phyloP scores from a whole-genome alignment of 2,329 filamentous ascomycete genomes.

The Xylaria sp. region DNA sequence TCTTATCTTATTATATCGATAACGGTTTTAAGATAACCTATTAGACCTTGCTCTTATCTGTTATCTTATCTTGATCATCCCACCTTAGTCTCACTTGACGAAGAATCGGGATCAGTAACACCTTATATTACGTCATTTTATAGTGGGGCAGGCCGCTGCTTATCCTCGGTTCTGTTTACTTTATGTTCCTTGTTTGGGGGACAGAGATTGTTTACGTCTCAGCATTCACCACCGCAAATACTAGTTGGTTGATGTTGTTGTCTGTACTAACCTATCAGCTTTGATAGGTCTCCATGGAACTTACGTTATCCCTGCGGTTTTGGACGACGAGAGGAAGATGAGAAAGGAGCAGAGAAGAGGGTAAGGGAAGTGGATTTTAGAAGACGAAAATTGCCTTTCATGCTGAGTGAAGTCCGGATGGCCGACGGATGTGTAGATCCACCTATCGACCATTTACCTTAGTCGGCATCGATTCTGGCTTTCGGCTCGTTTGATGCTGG shows the following conservation, averaged over 20 bases:
- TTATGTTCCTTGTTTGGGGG: not conserved
- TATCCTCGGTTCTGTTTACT: not conserved
- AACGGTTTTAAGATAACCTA: not conserved
- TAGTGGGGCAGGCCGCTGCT: not conserved
- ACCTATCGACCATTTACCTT: no score
- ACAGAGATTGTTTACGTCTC: not conserved
- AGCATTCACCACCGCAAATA: not conserved
- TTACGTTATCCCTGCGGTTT: not conserved
- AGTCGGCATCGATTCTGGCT: no score
- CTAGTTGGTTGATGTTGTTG: not conserved
- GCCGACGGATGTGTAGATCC: no score
- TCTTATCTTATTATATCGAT: conserved; percentile 6
- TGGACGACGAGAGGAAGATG: no score
- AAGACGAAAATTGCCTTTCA: not conserved
- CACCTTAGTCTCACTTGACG: not conserved
- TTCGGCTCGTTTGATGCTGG: not conserved
- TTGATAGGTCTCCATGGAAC: not conserved
- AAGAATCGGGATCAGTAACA: not conserved
- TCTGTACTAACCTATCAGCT: not conserved
- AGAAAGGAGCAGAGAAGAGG: no score
- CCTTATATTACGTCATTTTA: not conserved
- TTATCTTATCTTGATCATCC: not conserved
- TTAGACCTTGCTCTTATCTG: not conserved
- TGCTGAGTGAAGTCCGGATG: no score
- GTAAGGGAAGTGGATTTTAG: not conserved